Evolutionary conservation across 2,329 filamentous ascomycete genomes (phyloP), one percentile per base, ranked within the genome.

Genomic region (Diaporthe eres): DNA sequence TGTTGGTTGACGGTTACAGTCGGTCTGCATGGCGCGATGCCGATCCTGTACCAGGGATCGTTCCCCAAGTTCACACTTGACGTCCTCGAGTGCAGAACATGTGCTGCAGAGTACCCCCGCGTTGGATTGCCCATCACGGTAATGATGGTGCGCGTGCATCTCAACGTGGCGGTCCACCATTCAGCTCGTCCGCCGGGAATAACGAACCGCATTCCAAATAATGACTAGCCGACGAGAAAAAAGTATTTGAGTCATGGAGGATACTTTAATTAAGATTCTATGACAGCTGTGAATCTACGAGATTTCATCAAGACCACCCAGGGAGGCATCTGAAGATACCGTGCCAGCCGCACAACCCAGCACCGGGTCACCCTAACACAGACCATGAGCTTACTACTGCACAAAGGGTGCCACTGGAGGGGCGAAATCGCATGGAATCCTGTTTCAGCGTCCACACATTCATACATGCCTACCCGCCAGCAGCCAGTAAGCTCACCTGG

Each of bases 131-230:
- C 49, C 34, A 13, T 70, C 65, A 42, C 34, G 49, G 65, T 42
- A 70, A 70, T 55, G 65, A 70, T 55, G 49, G 65, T 53, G 22
- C 34, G 28, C 9, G 65, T 42, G 28, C 31, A 65, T 31, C 13
- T n/a, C 47, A 68, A 68, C 65, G 65, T 68, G 47, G 44, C n/a
- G 65, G 65, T 68, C 47, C 65, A 68, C 31, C 22, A 37, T 34
- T 28, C 19, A 2, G 19, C 7, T 53, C 19, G 65, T 70, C 34
- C 47, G 19, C 34, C 65, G 65, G 49, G 49, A 70, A 55, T 70
- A 70, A 70, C n/a, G 28, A 22, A 28, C 22, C 42, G 47, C 49
- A 70, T 70, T 70, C 65, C 65, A 55, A 70, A 70, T 55, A 42
- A 22, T 10, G 10, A 28, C n/a, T 28, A 25, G 31, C 65, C 31